phyloP scores from a whole-genome alignment of 257 asterid genomes.

The Primulina tabacum region DNA sequence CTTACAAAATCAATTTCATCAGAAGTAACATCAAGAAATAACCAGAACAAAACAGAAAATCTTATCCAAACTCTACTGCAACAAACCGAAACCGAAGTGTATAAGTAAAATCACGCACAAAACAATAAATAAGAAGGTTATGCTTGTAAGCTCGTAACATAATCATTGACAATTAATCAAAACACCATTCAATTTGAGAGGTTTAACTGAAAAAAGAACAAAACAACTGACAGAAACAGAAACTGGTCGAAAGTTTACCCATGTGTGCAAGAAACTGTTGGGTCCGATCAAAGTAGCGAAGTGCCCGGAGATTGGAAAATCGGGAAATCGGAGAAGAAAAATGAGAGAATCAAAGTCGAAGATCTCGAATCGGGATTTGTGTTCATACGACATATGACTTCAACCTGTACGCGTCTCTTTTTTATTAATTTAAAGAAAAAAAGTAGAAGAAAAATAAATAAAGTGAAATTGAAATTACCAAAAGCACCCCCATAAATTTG shows the following conservation, averaged over 20 bases:
- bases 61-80: background rate
- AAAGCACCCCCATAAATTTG: no score
- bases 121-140: background rate
- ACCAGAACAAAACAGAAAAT: background rate
- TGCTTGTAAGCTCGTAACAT: background rate
- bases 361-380: background rate
- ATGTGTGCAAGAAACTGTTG: background rate
- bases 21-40: background rate
- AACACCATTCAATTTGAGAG: slow-evolving; percentile 30
- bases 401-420: no score
- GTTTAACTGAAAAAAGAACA: background rate
- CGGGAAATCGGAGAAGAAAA: background rate
- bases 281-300: background rate
- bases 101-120: background rate
- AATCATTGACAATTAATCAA: slow-evolving; percentile 24
- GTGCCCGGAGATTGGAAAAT: background rate
- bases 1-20: no score
- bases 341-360: background rate
- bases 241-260: background rate
- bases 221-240: background rate
- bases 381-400: background rate
- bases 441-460: no score
- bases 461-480: no score
- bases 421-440: no score
- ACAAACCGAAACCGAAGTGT: slow-evolving; percentile 1